Conservation (phyloP, 2,329 filamentous ascomycete species). For the Xylariales sp. region DNA sequence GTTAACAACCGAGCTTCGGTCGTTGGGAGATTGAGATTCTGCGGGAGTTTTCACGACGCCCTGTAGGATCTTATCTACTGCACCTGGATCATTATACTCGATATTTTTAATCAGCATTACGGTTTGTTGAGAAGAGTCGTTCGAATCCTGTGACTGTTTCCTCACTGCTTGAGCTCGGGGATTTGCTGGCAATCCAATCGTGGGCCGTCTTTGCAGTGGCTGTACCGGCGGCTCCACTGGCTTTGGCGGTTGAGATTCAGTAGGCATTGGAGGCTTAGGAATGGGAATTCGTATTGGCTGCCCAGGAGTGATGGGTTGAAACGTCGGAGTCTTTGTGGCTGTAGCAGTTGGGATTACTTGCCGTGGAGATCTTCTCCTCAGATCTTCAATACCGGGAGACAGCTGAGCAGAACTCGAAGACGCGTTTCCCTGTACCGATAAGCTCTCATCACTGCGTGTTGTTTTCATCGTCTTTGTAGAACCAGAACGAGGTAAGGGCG, state of each 20-base stretch:
- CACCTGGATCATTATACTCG: constrained; percentile 46
- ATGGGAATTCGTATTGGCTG: constrained; percentile 27
- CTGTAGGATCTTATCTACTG: constrained; percentile 45
- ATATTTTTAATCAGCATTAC: constrained; percentile 55
- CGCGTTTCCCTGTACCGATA: constrained; percentile 29
- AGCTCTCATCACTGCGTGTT: constrained; percentile 12
- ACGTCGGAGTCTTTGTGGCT: constrained; percentile 13
- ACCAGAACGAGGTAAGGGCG: constrained; percentile 15
- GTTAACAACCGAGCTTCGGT: constrained; percentile 42
- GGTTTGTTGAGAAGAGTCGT: constrained; percentile 34
- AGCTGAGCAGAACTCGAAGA: constrained; percentile 43
- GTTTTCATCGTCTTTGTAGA: constrained; percentile 19
- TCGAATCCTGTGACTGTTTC: constrained; percentile 20
- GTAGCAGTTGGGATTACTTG: constrained; percentile 17
- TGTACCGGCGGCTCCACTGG: constrained; percentile 35
- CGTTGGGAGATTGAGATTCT: constrained; percentile 16
- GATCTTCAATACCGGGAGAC: constrained; percentile 45
- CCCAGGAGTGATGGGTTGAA: constrained; percentile 21
- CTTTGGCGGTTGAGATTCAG: constrained; percentile 23
- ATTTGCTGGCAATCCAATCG: constrained; percentile 43
- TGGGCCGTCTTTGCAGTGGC: constrained; percentile 38
- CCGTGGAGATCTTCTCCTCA: constrained; percentile 49
- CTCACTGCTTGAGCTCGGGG: constrained; percentile 35
- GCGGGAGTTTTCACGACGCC: constrained; percentile 31
- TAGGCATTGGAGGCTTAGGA: constrained; percentile 23